Conservation (phyloP, 2,329 filamentous ascomycete genomes). For the Harringtonia lauricola region DNA sequence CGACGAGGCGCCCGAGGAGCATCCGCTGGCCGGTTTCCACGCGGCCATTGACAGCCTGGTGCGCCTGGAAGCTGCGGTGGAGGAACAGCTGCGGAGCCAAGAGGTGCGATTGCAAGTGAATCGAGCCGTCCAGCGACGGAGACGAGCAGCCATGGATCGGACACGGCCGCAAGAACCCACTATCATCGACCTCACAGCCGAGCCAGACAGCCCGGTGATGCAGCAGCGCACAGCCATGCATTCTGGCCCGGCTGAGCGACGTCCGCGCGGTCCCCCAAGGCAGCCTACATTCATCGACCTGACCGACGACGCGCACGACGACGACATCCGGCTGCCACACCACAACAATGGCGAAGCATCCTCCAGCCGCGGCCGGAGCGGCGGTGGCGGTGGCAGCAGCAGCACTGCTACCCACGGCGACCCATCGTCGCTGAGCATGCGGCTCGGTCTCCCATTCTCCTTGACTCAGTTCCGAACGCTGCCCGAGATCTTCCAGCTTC, state of each 20-base stretch:
- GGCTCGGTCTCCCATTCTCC: neutral
- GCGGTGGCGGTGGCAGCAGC: neutral
- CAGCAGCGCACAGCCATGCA: conserved; percentile 10
- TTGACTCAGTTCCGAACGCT: neutral
- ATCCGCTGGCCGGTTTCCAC: too few relatives aligned
- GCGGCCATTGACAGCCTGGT: too few relatives aligned
- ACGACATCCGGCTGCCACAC: neutral
- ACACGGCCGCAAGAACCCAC: conserved; percentile 7
- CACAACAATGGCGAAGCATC: neutral
- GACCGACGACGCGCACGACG: conserved; percentile 19
- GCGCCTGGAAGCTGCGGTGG: too few relatives aligned
- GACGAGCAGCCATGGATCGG: neutral
- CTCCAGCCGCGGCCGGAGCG: neutral
- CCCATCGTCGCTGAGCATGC: neutral
- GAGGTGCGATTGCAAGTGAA: neutral
- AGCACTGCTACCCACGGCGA: neutral
- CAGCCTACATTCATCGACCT: conserved; percentile 37
- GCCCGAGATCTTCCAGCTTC: neutral
- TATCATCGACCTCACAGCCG: conserved; percentile 39
- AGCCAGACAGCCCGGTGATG: conserved; percentile 33
- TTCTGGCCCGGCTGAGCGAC: neutral
- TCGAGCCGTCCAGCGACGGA: neutral
- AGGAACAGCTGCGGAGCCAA: too few relatives aligned
- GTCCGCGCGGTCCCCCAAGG: conserved; percentile 10
- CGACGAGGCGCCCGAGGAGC: too few relatives aligned